These are phyloP conservation scores for Tulasnella sp. DNA, from an alignment of 768 basidiomycete genomes.

Conservation along the genomic window DNA sequence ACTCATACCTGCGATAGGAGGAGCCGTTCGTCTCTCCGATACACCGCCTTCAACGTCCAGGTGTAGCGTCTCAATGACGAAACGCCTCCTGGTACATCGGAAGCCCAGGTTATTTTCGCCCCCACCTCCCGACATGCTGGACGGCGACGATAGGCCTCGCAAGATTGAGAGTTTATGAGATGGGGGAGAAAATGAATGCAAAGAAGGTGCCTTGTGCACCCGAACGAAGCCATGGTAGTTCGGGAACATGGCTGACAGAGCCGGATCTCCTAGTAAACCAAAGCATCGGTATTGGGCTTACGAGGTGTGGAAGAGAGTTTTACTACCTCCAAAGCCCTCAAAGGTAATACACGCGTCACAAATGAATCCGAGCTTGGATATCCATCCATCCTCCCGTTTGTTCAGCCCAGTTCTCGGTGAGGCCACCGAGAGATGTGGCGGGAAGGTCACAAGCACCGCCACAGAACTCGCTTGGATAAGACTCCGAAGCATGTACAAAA, in stretches of 20 bases:
- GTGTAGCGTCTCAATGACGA: constrained; percentile 87
- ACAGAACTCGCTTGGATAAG: constrained; percentile 46
- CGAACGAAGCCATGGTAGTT: constrained; percentile 77
- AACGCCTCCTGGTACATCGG: constrained; percentile 75
- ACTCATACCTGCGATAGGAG: constrained; percentile 22
- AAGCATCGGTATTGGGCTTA: constrained; percentile 7
- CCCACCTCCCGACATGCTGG: constrained; percentile 35
- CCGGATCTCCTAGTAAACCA: constrained; percentile 53
- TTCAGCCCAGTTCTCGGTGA: constrained; percentile 13
- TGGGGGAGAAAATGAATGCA: constrained; percentile 59
- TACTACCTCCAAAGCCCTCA: constrained; percentile 68
- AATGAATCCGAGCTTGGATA: constrained; percentile 67
- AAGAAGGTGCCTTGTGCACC: constrained; percentile 63
- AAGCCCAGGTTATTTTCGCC: constrained; percentile 96
- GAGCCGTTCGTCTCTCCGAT: constrained; percentile 56
- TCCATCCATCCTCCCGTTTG: constrained; percentile 45
- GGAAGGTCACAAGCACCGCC: constrained; percentile 54
- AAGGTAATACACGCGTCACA: constrained; percentile 66
- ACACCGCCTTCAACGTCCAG: constrained; percentile 80
- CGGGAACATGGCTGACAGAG: constrained; percentile 60
- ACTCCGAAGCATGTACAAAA: constrained; percentile 56
- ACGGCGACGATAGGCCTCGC: constrained; percentile 49
- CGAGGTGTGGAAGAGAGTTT: constrained; percentile 19
- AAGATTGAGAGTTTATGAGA: constrained; percentile 76
- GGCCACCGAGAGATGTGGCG: constrained; percentile 42